Evolutionary conservation across 305 asterid genomes (phyloP).

Genomic region (Fraxinus sp.): DNA sequence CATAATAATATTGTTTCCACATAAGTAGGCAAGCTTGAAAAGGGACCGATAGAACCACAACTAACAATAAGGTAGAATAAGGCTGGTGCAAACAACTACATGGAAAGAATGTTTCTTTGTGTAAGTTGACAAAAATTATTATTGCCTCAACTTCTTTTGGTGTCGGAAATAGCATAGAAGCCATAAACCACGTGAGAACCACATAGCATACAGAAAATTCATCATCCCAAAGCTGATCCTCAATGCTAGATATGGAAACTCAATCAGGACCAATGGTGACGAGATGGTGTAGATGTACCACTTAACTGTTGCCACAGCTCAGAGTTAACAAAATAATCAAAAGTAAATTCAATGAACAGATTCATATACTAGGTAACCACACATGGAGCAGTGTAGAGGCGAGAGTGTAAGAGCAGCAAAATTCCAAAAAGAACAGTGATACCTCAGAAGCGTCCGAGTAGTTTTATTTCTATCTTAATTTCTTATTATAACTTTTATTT

Average conservation of each 20-base stretch:
- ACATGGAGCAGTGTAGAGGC: not conserved
- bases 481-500: not conserved
- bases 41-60: not conserved
- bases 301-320: not conserved
- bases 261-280: not conserved
- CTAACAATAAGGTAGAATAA: not conserved
- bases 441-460: not conserved
- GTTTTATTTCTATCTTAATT: not conserved
- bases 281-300: not conserved
- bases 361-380: not conserved
- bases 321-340: not conserved
- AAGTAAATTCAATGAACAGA: not conserved
- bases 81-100: not conserved
- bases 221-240: not conserved
- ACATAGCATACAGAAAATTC: not conserved
- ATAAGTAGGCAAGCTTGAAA: not conserved
- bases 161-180: not conserved
- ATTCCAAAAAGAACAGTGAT: not conserved
- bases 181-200: not conserved
- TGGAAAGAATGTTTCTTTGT: not conserved
- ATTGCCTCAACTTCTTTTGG: not conserved
- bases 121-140: not conserved
- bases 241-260: not conserved
- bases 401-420: not conserved
- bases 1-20: not conserved